phyloP scores from a whole-genome alignment of 2,329 filamentous ascomycete species.

The Colletotrichum sidae region DNA sequence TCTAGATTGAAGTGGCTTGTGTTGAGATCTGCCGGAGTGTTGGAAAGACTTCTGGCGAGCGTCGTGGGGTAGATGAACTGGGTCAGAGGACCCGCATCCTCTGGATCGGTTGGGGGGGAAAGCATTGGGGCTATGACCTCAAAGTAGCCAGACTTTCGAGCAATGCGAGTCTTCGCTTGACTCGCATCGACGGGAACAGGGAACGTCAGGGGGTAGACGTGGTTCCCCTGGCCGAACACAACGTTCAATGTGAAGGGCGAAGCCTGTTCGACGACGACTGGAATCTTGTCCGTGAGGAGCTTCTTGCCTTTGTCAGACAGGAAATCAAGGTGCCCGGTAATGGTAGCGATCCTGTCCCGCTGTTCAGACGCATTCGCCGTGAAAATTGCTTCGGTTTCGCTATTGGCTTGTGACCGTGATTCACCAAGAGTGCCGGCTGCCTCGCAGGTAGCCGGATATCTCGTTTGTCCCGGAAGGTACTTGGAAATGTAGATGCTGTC shows the following conservation, averaged over 20 bases:
- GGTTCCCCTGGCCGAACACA: constrained; percentile 48
- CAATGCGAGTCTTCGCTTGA: constrained; percentile 53
- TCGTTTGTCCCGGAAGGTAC: constrained; percentile 49
- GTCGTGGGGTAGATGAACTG: constrained; percentile 52
- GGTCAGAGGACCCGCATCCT: constrained; percentile 36
- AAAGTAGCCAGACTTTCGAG: constrained; percentile 56
- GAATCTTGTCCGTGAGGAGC: constrained; percentile 51
- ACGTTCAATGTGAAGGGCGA: constrained; percentile 56
- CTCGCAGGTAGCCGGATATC: constrained; percentile 42
- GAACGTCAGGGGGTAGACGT: constrained; percentile 51
- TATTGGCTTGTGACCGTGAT: constrained; percentile 33
- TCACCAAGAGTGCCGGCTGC: constrained; percentile 41
- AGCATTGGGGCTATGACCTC: constrained; percentile 55
- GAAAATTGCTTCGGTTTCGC: constrained; percentile 42
- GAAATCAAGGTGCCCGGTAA: constrained; percentile 56
- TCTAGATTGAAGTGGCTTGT: constrained; percentile 58
- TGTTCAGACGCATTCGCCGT: constrained; percentile 40
- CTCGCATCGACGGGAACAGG: constrained; percentile 52
- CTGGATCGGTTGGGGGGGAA: constrained; percentile 38
- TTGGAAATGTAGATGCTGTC: constrained; percentile 51
- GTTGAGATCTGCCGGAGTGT: constrained; percentile 52
- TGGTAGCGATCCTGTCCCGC: constrained; percentile 44
- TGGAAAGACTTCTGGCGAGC: constrained; percentile 40
- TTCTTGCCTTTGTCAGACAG: constrained; percentile 47
- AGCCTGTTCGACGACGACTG: constrained; percentile 51